A percentile compares a stretch with the other conserved stretches of the same genome.
These are phyloP conservation scores for Podospora fimiseda DNA, from an alignment of 495 filamentous ascomycete species.

Conservation along the genomic window DNA sequence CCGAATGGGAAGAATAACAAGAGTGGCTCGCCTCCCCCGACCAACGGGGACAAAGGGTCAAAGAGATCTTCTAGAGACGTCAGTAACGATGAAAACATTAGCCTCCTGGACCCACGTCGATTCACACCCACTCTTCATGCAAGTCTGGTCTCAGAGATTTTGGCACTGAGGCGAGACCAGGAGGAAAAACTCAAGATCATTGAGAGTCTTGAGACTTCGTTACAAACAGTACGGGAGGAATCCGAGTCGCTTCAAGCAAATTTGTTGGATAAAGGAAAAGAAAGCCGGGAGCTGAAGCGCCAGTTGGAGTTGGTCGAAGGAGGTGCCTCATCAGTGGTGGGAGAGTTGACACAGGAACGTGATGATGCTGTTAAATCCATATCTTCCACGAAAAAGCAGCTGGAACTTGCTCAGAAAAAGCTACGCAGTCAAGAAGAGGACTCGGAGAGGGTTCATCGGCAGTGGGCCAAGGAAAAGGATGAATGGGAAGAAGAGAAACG, in stretches of 20 bases:
- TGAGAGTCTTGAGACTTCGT: conserved; percentile 68
- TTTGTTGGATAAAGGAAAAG: conserved; percentile 57
- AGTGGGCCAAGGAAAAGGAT: conserved; percentile 78
- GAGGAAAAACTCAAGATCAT: conserved; percentile 82
- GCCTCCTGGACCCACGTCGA: conserved; percentile 76
- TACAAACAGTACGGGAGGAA: conserved; percentile 66
- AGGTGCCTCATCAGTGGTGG: conserved; percentile 75
- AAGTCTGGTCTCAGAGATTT: conserved; percentile 88
- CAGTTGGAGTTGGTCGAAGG: conserved; percentile 82
- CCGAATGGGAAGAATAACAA: conserved; percentile 46
- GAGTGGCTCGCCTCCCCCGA: conserved; percentile 56
- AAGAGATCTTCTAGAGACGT: conserved; percentile 52
- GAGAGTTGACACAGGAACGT: conserved; percentile 75
- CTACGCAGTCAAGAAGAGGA: conserved; percentile 79
- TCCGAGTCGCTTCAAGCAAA: conserved; percentile 60
- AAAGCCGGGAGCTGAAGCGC: conserved; percentile 72
- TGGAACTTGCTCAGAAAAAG: conserved; percentile 74
- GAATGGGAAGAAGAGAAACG: conserved; percentile 76
- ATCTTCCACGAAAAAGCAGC: conserved; percentile 65
- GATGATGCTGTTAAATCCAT: conserved; percentile 75
- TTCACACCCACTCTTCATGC: conserved; percentile 96
- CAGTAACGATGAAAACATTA: conserved; percentile 63
- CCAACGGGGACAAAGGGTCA: conserved; percentile 44
- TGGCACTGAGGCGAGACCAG: conserved; percentile 76
- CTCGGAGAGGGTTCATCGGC: conserved; percentile 61